A percentile compares a stretch with the other conserved stretches of the same genome.
These are phyloP conservation scores for Malus sieversii DNA, from an alignment of 306 rosid species.

Conservation along the genomic window DNA sequence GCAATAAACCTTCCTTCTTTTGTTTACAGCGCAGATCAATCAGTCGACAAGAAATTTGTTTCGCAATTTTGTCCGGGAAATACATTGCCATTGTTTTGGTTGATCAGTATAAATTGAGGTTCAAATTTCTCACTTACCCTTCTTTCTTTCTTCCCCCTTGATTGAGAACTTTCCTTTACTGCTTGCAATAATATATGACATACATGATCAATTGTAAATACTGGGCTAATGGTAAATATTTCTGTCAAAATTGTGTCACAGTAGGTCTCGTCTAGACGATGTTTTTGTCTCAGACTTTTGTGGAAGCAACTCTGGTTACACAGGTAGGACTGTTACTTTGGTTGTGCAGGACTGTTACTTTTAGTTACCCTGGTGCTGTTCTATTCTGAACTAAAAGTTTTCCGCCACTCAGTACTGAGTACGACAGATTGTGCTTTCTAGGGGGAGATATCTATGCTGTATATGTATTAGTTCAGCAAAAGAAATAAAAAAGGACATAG, in stretches of 20 bases:
- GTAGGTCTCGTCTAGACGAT: constrained; percentile 50
- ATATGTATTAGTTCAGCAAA: not conserved
- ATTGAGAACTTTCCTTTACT: not conserved
- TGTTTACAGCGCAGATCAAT: constrained; percentile 76
- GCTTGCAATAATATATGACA: constrained; percentile 7
- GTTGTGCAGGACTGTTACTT: constrained; percentile 25
- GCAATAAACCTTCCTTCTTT: constrained; percentile 29
- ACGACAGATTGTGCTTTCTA: not conserved
- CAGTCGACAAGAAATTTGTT: constrained; percentile 56
- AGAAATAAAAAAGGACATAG: not conserved
- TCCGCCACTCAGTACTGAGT: not conserved
- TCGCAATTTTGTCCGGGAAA: constrained; percentile 67
- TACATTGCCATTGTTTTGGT: constrained; percentile 84
- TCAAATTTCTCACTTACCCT: constrained; percentile 13
- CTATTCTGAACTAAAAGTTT: not conserved
- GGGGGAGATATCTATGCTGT: not conserved
- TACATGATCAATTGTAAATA: not conserved
- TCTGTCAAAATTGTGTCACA: constrained; percentile 37
- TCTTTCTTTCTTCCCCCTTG: not conserved
- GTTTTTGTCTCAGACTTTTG: constrained; percentile 37
- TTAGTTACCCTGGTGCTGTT: constrained; percentile 2
- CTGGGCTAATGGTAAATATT: constrained; percentile 24
- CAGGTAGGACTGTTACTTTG: constrained; percentile 41
- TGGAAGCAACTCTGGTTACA: constrained; percentile 53
- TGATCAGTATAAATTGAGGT: constrained; percentile 83